A percentile compares a stretch with the other conserved stretches of the same genome.
phyloP scores from a whole-genome alignment of 139 green algal species.

The Coelastrella sp. region DNA sequence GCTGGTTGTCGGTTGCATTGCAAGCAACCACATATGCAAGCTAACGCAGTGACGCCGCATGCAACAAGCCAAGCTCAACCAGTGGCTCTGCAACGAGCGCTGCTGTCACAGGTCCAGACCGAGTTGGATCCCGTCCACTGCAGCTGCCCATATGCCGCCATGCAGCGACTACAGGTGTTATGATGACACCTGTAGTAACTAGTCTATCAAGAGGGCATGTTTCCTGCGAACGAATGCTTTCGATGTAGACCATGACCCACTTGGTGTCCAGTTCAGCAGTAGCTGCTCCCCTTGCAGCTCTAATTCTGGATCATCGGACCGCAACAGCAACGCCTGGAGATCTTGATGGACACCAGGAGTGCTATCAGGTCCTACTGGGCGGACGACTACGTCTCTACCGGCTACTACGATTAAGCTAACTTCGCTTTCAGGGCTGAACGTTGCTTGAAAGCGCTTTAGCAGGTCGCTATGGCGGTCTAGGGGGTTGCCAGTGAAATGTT shows the following conservation, averaged over 20 bases:
- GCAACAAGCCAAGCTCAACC: too few relatives aligned
- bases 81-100: too few relatives aligned
- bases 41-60: too few relatives aligned
- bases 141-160: too few relatives aligned
- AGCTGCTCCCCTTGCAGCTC: constrained; percentile 63
- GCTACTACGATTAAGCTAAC: constrained; percentile 63
- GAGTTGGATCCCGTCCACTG: too few relatives aligned
- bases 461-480: constrained; percentile 52
- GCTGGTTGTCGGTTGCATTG: too few relatives aligned
- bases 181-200: too few relatives aligned
- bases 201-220: not conserved
- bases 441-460: constrained; percentile 50
- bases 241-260: constrained; percentile 16
- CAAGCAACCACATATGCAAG: too few relatives aligned
- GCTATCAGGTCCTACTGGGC: constrained; percentile 31
- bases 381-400: constrained; percentile 61
- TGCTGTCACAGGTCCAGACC: too few relatives aligned
- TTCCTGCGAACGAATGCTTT: not conserved
- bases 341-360: constrained; percentile 44
- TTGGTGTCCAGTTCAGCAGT: constrained; percentile 57
- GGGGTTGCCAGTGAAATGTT: constrained; percentile 60
- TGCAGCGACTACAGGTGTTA: too few relatives aligned
- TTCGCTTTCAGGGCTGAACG: constrained; percentile 51
- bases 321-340: constrained; percentile 68
- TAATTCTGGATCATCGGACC: constrained; percentile 60